Base-by-base conservation (phyloP, 2,329 filamentous ascomycete species). In the Exserohilum rostratum region DNA sequence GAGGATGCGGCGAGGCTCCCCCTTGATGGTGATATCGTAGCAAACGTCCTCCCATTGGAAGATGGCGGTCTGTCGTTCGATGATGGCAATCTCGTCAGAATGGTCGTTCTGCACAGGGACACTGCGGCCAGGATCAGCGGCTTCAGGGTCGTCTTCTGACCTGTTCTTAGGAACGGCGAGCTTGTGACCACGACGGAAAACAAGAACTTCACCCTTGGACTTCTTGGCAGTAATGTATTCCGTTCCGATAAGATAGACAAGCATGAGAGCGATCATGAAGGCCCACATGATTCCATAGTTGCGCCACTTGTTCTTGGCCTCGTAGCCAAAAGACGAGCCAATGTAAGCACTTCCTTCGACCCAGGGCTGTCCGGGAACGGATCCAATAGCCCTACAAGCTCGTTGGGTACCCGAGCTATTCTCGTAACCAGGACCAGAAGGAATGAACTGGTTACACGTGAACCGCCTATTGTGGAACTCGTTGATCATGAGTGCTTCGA, bases 1-100 rank as follows among this genome's bases (percentile, higher is more conserved):
- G 55, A 97, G 79, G 66, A 97, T 90, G 38, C 88, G 86, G 13
- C 91, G 85, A 1, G 82, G 78, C 66, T 93, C 86, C 12, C 81
- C 81, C 79, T 96, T 96, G 77, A 96, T 92, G 74, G 90, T 88
- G 73, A 91, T 88, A 38, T 84, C 82, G 61, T 85, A 96, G 77
- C 88, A 92, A 1, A 96, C 88, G 64, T 93, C 83, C 61, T 87
- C 84, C 92, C 91, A 96, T 69, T 91, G 89, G 80, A 96, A 96
- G 57, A 93, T 85, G 18, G 90, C 89, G 4, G 85, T 91, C 70
- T 91, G 87, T 61, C 80, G 75, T 79, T 84, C 74, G 79, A 84
- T 74, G 69, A 80, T 63, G 77, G 83, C 77, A 33, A 76, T 74
- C 18, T 70, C 61, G 31, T 76, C 69, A 2, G 68, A 71, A 38